Percentiles rank a stretch among this genome's conserved stretches.
These are phyloP conservation scores for Cylindrotheca fusiformis DNA, from an alignment of 108 stramenopile species.

Conservation along the genomic window DNA sequence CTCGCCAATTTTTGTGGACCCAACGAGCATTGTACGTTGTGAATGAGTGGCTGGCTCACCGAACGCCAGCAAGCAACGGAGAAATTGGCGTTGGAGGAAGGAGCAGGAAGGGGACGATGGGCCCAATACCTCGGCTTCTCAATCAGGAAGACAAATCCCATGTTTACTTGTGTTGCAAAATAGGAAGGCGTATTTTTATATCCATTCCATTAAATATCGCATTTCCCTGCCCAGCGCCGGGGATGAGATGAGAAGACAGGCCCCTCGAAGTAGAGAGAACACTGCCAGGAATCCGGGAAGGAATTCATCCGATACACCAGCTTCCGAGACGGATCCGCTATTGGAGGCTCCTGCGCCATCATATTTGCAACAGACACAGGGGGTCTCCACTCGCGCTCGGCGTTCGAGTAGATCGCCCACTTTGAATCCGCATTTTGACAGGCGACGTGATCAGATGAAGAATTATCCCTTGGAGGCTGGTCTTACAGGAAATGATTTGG, in stretches of 20 bases:
- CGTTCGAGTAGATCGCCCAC: slow-evolving; percentile 12
- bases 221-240: slow-evolving; percentile 31
- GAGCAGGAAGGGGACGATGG: too few relatives aligned
- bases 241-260: slow-evolving; percentile 32
- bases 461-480: not conserved
- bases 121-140: too few relatives aligned
- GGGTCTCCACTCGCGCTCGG: slow-evolving; percentile 8
- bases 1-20: too few relatives aligned
- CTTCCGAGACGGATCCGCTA: slow-evolving; percentile 28
- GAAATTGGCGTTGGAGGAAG: too few relatives aligned
- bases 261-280: slow-evolving; percentile 18
- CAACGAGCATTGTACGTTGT: too few relatives aligned
- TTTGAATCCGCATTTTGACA: slow-evolving; percentile 5
- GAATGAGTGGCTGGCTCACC: too few relatives aligned
- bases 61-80: too few relatives aligned
- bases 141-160: too few relatives aligned
- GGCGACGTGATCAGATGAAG: not conserved
- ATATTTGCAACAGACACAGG: slow-evolving; percentile 2
- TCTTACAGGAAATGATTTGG: not conserved
- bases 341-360: slow-evolving; percentile 11
- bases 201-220: too few relatives aligned
- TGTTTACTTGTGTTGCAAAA: too few relatives aligned
- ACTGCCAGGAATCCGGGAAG: slow-evolving; percentile 26
- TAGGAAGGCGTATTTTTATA: too few relatives aligned
- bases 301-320: slow-evolving; percentile 6